A percentile compares a stretch with the other conserved stretches of the same genome.
Evolutionary conservation across 164 flowering plant genomes (phyloP).

Genomic region (Annona squamosa): DNA sequence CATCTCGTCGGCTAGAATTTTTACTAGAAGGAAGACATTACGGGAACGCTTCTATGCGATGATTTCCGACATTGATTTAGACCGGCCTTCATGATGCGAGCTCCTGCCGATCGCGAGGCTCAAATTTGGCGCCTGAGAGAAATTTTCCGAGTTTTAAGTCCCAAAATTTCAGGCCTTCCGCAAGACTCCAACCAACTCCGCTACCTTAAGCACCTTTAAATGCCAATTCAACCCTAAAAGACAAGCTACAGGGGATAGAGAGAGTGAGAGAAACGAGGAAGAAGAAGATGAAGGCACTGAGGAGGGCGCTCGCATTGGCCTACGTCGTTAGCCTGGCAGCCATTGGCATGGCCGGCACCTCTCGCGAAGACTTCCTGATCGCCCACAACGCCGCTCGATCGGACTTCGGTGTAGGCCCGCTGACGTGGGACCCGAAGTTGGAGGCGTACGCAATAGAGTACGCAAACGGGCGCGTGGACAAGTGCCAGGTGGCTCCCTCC

Average conservation of each 20-base stretch:
- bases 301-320: background rate
- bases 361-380: slow-evolving; percentile 6
- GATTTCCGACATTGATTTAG: no score
- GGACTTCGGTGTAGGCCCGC: slow-evolving; percentile 13
- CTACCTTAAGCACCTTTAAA: no score
- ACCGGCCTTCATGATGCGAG: no score
- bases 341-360: slow-evolving; percentile 6
- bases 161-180: no score
- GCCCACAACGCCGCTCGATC: slow-evolving; percentile 16
- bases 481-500: slow-evolving; percentile 16
- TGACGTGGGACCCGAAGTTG: slow-evolving; percentile 18
- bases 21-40: no score
- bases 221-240: no score
- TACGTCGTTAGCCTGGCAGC: background rate
- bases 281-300: background rate
- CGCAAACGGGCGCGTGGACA: slow-evolving; percentile 6
- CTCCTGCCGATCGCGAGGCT: no score
- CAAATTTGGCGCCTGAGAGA: no score
- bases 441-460: slow-evolving; percentile 9
- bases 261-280: background rate
- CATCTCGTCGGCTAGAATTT: no score
- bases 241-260: background rate
- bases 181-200: no score
- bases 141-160: no score
- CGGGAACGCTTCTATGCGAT: no score